These are phyloP conservation scores for Eimeria brunetti DNA, from an alignment of 169 alveolate genomes.

Conservation along the genomic window DNA sequence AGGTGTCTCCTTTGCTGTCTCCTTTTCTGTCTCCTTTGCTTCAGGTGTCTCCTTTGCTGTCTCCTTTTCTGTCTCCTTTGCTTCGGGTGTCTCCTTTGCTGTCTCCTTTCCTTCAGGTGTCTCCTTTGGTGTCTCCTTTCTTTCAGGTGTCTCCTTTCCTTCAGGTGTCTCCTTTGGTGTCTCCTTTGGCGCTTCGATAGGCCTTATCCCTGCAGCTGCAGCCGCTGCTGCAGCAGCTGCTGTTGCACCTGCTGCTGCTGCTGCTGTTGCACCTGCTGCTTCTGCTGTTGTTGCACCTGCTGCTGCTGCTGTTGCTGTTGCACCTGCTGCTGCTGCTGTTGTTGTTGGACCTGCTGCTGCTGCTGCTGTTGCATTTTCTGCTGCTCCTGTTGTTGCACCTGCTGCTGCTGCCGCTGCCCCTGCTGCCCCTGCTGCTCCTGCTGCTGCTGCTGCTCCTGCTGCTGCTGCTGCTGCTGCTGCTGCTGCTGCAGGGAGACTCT, in stretches of 20 bases:
- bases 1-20: background rate
- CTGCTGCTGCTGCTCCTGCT: conserved; percentile 5
- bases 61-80: background rate
- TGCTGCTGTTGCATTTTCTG: background rate
- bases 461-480: conserved; percentile 44
- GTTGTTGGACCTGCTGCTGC: background rate
- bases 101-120: no score
- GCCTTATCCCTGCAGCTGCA: background rate
- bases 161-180: no score
- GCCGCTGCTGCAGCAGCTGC: background rate
- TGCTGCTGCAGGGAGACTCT: background rate
- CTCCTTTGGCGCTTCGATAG: no score
- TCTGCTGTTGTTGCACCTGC: background rate
- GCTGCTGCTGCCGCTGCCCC: background rate
- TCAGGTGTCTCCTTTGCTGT: background rate
- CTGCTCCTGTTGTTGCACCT: background rate
- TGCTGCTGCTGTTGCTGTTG: background rate
- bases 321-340: background rate
- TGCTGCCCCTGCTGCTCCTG: background rate
- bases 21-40: background rate
- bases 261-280: no score
- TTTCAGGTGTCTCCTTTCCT: no score
- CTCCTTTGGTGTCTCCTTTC: background rate
- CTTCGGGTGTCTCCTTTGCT: no score
- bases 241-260: background rate